A percentile compares a stretch with the other conserved stretches of the same genome.
Evolutionary conservation across 371 early-diverging fungal species (phyloP).

Genomic region (Mortierella polycephala): DNA sequence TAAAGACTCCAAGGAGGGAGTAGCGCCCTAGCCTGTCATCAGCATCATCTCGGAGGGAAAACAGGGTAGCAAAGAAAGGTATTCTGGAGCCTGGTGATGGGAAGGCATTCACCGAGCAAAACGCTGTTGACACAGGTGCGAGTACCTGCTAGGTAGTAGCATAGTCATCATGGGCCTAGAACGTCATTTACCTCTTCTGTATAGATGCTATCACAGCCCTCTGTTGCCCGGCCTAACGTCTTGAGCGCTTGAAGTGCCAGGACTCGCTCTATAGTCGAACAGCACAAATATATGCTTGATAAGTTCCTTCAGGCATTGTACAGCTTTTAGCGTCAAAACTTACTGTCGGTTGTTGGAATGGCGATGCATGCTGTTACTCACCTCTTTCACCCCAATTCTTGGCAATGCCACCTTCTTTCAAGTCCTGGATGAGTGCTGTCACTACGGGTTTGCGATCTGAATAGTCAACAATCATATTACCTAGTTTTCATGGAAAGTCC

Average conservation of each 20-base stretch:
- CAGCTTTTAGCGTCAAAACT: no score
- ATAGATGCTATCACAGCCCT: slow-evolving; percentile 47
- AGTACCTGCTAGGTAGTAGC: background rate
- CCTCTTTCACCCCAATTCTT: slow-evolving; percentile 47
- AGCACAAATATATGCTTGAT: background rate
- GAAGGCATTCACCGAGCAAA: no score
- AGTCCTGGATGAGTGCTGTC: slow-evolving; percentile 41
- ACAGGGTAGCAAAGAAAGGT: no score
- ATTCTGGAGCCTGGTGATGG: no score
- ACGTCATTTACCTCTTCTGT: slow-evolving; percentile 41
- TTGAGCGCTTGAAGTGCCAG: slow-evolving; percentile 48
- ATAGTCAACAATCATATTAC: slow-evolving; percentile 31
- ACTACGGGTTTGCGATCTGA: slow-evolving; percentile 28
- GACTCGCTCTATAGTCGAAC: slow-evolving; percentile 15
- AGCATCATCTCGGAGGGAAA: background rate
- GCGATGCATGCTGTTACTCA: background rate
- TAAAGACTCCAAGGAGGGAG: background rate
- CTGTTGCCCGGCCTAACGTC: slow-evolving; percentile 43
- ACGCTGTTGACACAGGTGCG: background rate
- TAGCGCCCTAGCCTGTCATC: background rate
- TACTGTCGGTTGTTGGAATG: background rate
- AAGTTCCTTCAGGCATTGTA: no score
- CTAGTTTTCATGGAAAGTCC: slow-evolving; percentile 1
- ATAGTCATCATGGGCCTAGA: background rate
- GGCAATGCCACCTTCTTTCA: slow-evolving; percentile 43